Evolutionary conservation across 306 rosid species (phyloP).

Genomic region (Malus fusca): DNA sequence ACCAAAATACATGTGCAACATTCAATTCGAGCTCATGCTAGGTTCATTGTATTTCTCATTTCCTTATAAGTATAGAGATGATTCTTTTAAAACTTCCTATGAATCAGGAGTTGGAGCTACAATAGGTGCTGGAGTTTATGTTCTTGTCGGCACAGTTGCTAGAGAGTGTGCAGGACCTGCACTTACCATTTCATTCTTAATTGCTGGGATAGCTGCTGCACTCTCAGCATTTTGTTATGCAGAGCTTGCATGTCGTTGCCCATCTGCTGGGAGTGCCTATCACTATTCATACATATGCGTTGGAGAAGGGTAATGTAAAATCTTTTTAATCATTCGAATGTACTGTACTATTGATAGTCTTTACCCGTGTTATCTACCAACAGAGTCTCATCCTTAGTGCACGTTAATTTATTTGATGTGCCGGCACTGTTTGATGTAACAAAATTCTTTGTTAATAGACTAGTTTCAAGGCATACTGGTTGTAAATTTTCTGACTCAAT

Average conservation of each 20-base stretch:
- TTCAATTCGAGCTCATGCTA: background rate
- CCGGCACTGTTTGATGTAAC: background rate
- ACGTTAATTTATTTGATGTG: background rate
- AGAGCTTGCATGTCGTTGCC: conserved; percentile 82
- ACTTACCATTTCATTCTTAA: conserved; percentile 61
- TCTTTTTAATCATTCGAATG: background rate
- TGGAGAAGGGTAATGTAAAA: conserved; percentile 70
- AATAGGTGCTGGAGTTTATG: conserved; percentile 91
- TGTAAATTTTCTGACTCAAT: background rate
- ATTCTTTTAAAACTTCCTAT: background rate
- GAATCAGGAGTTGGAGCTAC: conserved; percentile 84
- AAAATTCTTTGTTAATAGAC: background rate
- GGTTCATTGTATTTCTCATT: background rate
- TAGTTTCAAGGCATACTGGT: background rate
- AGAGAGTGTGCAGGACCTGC: conserved; percentile 84
- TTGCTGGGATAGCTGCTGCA: conserved; percentile 86
- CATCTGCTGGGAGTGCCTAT: conserved; percentile 96
- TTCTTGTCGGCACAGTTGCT: conserved; percentile 90
- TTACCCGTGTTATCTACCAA: background rate
- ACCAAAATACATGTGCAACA: background rate
- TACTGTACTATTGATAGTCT: background rate
- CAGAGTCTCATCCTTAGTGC: background rate
- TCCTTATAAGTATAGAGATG: background rate
- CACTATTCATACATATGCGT: conserved; percentile 84
- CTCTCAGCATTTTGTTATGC: conserved; percentile 97